Conservation (phyloP, 331 rosid genomes). For the Malus hybrid region DNA sequence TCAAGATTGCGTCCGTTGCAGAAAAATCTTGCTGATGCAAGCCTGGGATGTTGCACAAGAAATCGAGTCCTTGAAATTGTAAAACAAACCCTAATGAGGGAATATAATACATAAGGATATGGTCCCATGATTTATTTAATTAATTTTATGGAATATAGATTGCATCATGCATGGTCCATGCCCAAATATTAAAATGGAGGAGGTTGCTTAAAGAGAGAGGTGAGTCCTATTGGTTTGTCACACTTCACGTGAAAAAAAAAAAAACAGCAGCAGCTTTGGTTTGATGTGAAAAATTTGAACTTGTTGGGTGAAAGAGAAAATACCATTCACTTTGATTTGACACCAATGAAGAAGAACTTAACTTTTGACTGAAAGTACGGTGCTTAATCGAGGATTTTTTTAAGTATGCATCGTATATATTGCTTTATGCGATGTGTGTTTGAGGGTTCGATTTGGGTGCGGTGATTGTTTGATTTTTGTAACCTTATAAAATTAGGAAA, state of each 20-base stretch:
- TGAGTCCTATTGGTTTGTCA: slow-evolving; percentile 27
- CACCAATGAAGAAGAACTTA: background rate
- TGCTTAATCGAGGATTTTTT: too few species aligned
- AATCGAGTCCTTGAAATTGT: slow-evolving; percentile 17
- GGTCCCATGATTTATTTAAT: slow-evolving; percentile 17
- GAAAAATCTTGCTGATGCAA: slow-evolving; percentile 36
- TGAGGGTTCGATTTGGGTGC: too few species aligned
- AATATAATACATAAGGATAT: slow-evolving; percentile 10
- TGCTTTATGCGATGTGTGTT: too few species aligned
- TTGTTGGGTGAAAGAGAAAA: background rate
- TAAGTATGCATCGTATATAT: too few species aligned
- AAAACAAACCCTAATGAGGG: slow-evolving; percentile 10
- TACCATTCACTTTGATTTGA: background rate
- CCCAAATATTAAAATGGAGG: slow-evolving; percentile 4
- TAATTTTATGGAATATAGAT: background rate
- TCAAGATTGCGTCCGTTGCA: slow-evolving; percentile 33
- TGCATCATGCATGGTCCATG: slow-evolving; percentile 41
- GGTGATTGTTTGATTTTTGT: too few species aligned
- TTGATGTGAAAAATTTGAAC: background rate
- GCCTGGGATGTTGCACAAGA: slow-evolving; percentile 16
- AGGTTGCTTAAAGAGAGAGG: background rate
- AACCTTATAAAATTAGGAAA: too few species aligned
- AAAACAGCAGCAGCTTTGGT: background rate
- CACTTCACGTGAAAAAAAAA: slow-evolving; percentile 38
- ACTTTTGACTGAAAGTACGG: too few species aligned